Evolutionary conservation across 2,329 filamentous ascomycete genomes (phyloP).

Genomic region (Catunica adiposa): DNA sequence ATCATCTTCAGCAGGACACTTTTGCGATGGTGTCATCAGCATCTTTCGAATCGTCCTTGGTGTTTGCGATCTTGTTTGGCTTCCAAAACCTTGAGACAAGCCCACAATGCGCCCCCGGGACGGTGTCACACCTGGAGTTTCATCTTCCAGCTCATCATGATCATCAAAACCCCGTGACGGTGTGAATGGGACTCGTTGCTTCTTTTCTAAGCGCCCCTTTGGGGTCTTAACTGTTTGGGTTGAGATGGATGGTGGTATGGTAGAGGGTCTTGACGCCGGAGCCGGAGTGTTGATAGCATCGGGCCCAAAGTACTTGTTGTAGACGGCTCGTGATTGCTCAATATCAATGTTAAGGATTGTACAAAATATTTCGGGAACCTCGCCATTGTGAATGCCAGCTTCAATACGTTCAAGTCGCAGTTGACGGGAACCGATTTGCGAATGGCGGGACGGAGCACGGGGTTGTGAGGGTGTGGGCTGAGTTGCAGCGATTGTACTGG

Average conservation of each 20-base stretch:
- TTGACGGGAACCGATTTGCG: too few relatives aligned
- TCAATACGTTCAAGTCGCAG: conserved; percentile 1
- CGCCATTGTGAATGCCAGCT: conserved; percentile 5
- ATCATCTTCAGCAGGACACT: conserved; percentile 3
- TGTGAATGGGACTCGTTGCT: not conserved
- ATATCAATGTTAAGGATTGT: conserved; percentile 2
- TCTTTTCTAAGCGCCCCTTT: not conserved
- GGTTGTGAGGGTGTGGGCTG: too few relatives aligned
- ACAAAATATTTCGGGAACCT: conserved; percentile 7
- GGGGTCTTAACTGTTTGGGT: not conserved
- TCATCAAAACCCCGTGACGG: not conserved
- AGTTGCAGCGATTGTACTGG: too few relatives aligned
- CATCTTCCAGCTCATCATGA: conserved; percentile 1
- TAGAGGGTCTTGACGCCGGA: not conserved
- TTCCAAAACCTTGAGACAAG: not conserved
- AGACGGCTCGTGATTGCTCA: not conserved
- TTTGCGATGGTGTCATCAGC: conserved; percentile 8
- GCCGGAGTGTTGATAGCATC: not conserved
- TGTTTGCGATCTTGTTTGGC: not conserved
- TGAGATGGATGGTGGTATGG: not conserved
- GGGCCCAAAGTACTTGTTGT: conserved; percentile 3
- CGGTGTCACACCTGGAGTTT: not conserved
- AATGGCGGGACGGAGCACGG: too few relatives aligned
- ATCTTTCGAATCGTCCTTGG: conserved; percentile 1
- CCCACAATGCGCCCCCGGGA: not conserved